Evolutionary conservation across 2,329 filamentous ascomycete species (phyloP), one percentile per base, ranked within the genome.

Genomic region (Beauveria australis): DNA sequence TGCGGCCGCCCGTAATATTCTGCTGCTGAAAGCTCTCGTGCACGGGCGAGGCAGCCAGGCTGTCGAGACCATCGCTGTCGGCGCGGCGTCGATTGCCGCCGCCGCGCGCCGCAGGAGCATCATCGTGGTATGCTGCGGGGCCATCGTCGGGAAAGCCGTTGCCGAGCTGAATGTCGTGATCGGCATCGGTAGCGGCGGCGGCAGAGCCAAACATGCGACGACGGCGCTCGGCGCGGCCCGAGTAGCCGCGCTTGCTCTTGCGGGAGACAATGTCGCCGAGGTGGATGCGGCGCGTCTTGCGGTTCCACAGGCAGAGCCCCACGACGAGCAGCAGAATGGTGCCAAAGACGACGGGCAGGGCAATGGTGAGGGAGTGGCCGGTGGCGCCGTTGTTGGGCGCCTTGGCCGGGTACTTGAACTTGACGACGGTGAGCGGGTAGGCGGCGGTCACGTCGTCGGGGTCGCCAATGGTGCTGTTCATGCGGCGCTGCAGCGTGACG

Each of bases 221-320:
- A 59, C 73, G 72, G 51, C 67, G 69, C 67, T 71, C 71, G 56
- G 72, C 69, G 61, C 76, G 71, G 61, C 78, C 76, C 12, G 68
- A 71, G 69, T 81, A 81, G 46, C 80, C 77, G 63, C 74, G 67
- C 37, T 75, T 70, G 47, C 65, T 64, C 19, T 3, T 30, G 55
- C 79, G 76, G 65, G 77, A 73, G 75, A 83, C 80, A 71, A 84
- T 72, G 66, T 78, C 81, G 58, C 79, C 81, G 52, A 85, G 67
- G 5, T 73, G 71, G 62, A 85, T 81, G 62, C 69, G 69, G 60
- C 82, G 77, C n/a, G 74, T 71, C 66, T 78, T 75, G 59, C 76
- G 74, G 71, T 84, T 82, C 76, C 78, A 83, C 75, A 87, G 59
- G 73, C 80, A 76, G 71, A 85, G 69, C 71, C 86, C 75, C 73